Base-by-base conservation (phyloP, 1,284 basidiomycete genomes). In the Ceratorhiza oryzae-sativae region DNA sequence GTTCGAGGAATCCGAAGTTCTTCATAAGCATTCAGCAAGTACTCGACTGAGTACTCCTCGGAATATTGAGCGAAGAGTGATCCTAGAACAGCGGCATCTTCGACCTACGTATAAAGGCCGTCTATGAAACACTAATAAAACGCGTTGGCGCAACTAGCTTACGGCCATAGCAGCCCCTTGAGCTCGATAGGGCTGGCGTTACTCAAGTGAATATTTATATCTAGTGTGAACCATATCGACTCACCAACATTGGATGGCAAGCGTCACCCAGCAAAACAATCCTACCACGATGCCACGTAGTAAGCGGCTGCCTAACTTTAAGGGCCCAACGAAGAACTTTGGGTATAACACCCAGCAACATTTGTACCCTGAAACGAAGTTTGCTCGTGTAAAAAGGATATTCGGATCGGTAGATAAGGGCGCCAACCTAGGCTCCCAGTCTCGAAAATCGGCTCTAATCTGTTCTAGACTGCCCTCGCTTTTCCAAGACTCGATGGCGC, bases 21-120 rank as follows among this genome's bases (percentile, higher is more conserved):
- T 51, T 75, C 63, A 59, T 72, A 75, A 18, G 74, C 74, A 49
- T 71, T 58, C 39, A 75, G 71, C n/a, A 75, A 46, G 34, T 77
- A 80, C 0, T 76, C 74, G 75, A 89, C 86, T 74, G 89, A 87
- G 25, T 85, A 83, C 18, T 79, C 75, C 1, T 79, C 76, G 59
- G 79, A 79, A 2, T 89, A 78, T 76, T 86, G 85, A 6, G 84
- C 84, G 77, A 89, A 88, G 2, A 89, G 79, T 45, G 83, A 84
- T 23, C 83, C 88, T 5, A 89, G 81, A 5, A 86, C 84, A 1
- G 85, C 85, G 1, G 82, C 86, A 73, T 89, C 88, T 78, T 88
- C 87, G 3, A 68, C 32, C 63, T 68, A 34, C 13, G 18, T 20
- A 13, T 9, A 30, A 34, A 34, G 18, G 25, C 18, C n/a, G 34